Evolutionary conservation across 257 asterid species (phyloP), one percentile per base, ranked within the genome.

Genomic region (Salvia hispanica): DNA sequence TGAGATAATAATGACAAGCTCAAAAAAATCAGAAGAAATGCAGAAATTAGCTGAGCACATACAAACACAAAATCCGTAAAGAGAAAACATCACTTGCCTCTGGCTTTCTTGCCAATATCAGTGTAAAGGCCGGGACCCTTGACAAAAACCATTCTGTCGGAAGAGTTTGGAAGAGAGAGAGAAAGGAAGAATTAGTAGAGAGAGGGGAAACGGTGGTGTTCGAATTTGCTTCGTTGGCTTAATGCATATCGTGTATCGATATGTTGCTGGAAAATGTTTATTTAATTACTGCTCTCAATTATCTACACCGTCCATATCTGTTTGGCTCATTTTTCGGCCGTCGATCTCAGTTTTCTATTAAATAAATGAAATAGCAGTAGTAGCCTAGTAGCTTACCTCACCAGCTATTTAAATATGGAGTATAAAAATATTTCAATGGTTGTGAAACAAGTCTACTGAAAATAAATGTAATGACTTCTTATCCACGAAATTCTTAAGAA

Each of bases 41-140:
- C 8, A 10, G 51, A 62, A 64, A 54, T 12, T 55, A 2, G 34
- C 1, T 25, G 43, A 33, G 28, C 11, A 25, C 2, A 33, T 46
- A 21, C 18, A 55, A 1, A 56, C 6, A 8, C 16, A 59, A 15
- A 61, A 69, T 5, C 58, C 42, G 18, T 15, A 5, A 43, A 54
- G 2, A 25, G 9, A 28, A 2, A 63, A 48, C 3, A 54, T 12
- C 4, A 69, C 77, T 73, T 45, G 75, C 90, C 90, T 84, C 87
- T 84, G 40, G 87, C 85, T 73, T 64, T 79, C 78, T 82, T 84
- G 48, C 90, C 90, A 66, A 84, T 84, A 77, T 84, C 90, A 5
- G 85, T 28, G 78, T 84, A 84, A 39, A 84, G 84, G 50, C 90
- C 90, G 15, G 90, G 87, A 46, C 90, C 83, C 80, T 80, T 85